Conservation (phyloP, 2,329 filamentous ascomycete genomes). For the Fusarium brevicatenulatum region DNA sequence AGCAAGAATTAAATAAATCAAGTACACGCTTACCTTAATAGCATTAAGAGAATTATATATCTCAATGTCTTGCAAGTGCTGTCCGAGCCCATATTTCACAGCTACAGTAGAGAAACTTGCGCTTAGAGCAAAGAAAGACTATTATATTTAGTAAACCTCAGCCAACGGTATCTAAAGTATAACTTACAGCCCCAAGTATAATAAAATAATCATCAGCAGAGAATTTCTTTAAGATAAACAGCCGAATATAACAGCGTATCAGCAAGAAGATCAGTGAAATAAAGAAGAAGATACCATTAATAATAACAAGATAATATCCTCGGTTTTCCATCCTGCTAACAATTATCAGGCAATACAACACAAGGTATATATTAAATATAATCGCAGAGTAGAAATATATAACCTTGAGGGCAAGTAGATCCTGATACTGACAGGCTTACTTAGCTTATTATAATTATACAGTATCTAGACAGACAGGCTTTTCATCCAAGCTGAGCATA, state of each 20-base stretch:
- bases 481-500: neutral
- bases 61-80: neutral
- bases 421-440: too few relatives aligned
- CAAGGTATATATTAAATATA: neutral
- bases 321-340: neutral
- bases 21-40: accelerated
- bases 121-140: neutral
- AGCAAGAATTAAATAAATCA: accelerated
- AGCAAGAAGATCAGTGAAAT: neutral
- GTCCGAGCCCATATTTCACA: neutral
- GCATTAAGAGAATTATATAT: accelerated
- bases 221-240: accelerated
- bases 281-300: neutral
- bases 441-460: neutral
- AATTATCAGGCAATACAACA: accelerated
- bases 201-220: neutral
- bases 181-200: neutral
- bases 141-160: neutral
- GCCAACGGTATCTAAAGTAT: too few relatives aligned
- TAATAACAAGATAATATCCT: accelerated
- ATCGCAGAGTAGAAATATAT: too few relatives aligned
- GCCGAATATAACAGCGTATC: neutral
- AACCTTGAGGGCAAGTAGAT: too few relatives aligned
- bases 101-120: neutral
- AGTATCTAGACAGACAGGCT: neutral